phyloP scores from a whole-genome alignment of 2,329 filamentous ascomycete genomes.

The Calonectria pseudoturangicola region DNA sequence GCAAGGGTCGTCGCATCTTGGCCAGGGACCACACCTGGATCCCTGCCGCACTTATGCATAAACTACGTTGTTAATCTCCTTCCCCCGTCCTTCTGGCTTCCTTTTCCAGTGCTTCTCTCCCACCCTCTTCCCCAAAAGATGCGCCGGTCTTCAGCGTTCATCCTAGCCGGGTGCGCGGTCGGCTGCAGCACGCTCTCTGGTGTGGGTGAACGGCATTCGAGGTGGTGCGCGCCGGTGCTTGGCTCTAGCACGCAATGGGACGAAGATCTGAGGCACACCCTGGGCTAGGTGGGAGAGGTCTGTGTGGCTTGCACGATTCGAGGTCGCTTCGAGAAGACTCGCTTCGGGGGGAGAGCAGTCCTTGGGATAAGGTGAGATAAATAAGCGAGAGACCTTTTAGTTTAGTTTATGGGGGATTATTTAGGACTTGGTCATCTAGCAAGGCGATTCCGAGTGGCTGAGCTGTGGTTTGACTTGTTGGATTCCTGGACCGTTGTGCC shows the following conservation, averaged over 20 bases:
- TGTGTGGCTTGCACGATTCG: conserved; percentile 2
- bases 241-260: conserved; percentile 21
- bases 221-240: neutral
- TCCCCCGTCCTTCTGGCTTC: conserved; percentile 10
- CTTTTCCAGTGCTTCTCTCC: neutral
- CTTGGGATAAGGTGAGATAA: neutral
- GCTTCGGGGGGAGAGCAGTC: neutral
- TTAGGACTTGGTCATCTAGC: too few species aligned
- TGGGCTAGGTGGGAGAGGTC: neutral
- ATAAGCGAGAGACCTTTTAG: neutral
- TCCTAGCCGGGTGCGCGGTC: neutral
- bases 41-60: neutral
- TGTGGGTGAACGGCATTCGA: neutral
- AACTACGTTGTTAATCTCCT: conserved; percentile 19
- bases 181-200: too few species aligned
- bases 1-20: conserved; percentile 3
- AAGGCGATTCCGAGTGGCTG: too few species aligned
- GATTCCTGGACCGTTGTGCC: too few species aligned
- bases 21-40: neutral
- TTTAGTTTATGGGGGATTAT: too few species aligned
- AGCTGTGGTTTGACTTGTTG: too few species aligned
- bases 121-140: neutral
- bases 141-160: conserved; percentile 3
- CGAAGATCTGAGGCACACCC: conserved; percentile 22
- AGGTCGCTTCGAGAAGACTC: neutral